Conservation (phyloP, 306 rosid genomes). For the Ormosia semicastrata region DNA sequence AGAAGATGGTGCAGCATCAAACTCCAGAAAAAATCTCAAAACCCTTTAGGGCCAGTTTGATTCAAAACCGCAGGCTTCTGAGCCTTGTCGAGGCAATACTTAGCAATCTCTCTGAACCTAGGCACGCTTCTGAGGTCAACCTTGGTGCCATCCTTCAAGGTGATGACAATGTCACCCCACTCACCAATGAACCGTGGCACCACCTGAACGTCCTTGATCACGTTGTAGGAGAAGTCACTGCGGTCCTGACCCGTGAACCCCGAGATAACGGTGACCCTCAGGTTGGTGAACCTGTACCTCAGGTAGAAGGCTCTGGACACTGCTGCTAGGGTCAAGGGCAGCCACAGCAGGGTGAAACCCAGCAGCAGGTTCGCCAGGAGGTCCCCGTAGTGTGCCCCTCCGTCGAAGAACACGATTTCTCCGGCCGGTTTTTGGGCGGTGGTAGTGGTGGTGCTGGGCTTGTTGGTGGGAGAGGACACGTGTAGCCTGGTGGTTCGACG, state of each 20-base stretch:
- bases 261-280: constrained; percentile 82
- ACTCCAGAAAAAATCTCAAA: constrained; percentile 24
- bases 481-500: constrained; percentile 46
- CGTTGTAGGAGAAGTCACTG: constrained; percentile 77
- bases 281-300: constrained; percentile 88
- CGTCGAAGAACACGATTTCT: constrained; percentile 86
- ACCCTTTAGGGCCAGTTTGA: constrained; percentile 60
- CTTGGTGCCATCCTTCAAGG: constrained; percentile 80
- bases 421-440: constrained; percentile 35
- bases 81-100: constrained; percentile 72
- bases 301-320: constrained; percentile 68
- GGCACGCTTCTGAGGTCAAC: constrained; percentile 91
- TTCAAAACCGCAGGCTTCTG: constrained; percentile 37
- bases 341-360: constrained; percentile 88
- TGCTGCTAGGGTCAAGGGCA: constrained; percentile 82
- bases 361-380: constrained; percentile 66
- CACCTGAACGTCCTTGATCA: constrained; percentile 83
- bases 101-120: constrained; percentile 78
- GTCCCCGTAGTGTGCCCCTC: constrained; percentile 95
- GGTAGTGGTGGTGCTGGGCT: constrained; percentile 31
- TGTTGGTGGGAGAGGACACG: constrained; percentile 79
- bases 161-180: constrained; percentile 90
- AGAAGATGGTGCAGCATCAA: background rate
- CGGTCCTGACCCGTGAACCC: constrained; percentile 86
- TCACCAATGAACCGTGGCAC: constrained; percentile 92